A percentile compares a stretch with the other conserved stretches of the same genome.
These are phyloP conservation scores for Ophiosphaerella korrae DNA, from an alignment of 2,329 filamentous ascomycete genomes.

Conservation along the genomic window DNA sequence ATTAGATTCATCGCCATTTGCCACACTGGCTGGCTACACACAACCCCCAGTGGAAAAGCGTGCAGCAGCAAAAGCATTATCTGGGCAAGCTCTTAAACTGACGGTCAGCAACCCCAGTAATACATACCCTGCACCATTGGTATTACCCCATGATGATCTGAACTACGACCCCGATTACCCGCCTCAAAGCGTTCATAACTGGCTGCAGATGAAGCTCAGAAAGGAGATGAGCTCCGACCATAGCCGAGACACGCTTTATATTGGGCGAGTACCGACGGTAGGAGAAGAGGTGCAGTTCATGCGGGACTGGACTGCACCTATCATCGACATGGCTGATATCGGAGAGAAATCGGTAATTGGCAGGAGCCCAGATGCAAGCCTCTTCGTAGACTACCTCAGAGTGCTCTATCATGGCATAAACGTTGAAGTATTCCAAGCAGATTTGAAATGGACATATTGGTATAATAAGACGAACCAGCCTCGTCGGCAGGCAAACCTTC, in stretches of 20 bases:
- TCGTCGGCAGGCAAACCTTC: slow-evolving; percentile 7
- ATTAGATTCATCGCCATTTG: slow-evolving; percentile 42
- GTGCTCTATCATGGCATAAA: slow-evolving; percentile 62
- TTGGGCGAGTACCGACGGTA: slow-evolving; percentile 55
- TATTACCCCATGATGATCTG: slow-evolving; percentile 65
- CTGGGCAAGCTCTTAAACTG: slow-evolving; percentile 4
- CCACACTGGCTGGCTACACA: slow-evolving; percentile 41
- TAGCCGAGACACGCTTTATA: slow-evolving; percentile 58
- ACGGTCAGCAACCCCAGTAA: slow-evolving; percentile 12
- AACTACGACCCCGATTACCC: slow-evolving; percentile 58
- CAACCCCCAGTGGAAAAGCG: slow-evolving; percentile 30
- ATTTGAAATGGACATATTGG: slow-evolving; percentile 59
- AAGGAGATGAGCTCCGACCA: slow-evolving; percentile 54
- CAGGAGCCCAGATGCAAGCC: slow-evolving; percentile 21
- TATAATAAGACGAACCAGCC: slow-evolving; percentile 16
- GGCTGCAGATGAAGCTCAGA: slow-evolving; percentile 50
- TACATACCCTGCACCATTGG: slow-evolving; percentile 62
- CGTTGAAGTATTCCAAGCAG: slow-evolving; percentile 52
- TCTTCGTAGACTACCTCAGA: slow-evolving; percentile 51
- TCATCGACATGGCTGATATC: not conserved
- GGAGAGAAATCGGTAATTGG: not conserved
- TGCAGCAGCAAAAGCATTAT: slow-evolving; percentile 26
- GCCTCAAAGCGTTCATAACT: slow-evolving; percentile 60
- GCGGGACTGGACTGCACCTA: slow-evolving; percentile 50
- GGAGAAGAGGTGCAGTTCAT: slow-evolving; percentile 47